Evolutionary conservation across 345 rosid genomes (phyloP).

Genomic region (Citrus trifoliata): DNA sequence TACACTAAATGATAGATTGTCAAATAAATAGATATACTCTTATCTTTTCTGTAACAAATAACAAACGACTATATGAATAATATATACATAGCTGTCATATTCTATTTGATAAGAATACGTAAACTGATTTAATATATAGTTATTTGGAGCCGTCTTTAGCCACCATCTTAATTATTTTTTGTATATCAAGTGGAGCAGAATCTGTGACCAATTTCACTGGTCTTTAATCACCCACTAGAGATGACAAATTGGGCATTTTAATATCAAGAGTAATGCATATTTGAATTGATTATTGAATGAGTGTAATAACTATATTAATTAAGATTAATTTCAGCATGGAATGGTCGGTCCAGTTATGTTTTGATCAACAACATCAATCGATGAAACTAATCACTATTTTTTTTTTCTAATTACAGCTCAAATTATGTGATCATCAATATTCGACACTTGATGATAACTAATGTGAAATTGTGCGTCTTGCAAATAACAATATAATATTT

Average conservation of each 20-base stretch:
- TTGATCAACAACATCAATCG: background rate
- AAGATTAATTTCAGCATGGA: background rate
- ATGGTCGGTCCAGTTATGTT: slow-evolving; percentile 2
- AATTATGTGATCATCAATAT: background rate
- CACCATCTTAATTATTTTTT: background rate
- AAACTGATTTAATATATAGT: background rate
- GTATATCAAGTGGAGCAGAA: background rate
- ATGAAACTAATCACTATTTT: background rate
- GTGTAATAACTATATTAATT: background rate
- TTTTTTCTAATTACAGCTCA: background rate
- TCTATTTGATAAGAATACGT: background rate
- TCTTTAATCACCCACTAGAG: no score
- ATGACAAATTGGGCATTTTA: background rate
- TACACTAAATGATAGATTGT: no score
- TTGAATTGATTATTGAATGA: no score
- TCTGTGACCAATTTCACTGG: no score
- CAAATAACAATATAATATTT: background rate
- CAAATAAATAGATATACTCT: no score
- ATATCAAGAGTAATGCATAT: background rate
- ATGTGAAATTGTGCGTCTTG: background rate
- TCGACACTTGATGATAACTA: background rate
- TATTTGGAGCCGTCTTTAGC: background rate
- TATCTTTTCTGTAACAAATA: no score
- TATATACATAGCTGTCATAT: background rate
- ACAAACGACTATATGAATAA: no score